These are phyloP conservation scores for Zopfia rhizophila DNA, from an alignment of 2,329 filamentous ascomycete genomes.

Conservation along the genomic window DNA sequence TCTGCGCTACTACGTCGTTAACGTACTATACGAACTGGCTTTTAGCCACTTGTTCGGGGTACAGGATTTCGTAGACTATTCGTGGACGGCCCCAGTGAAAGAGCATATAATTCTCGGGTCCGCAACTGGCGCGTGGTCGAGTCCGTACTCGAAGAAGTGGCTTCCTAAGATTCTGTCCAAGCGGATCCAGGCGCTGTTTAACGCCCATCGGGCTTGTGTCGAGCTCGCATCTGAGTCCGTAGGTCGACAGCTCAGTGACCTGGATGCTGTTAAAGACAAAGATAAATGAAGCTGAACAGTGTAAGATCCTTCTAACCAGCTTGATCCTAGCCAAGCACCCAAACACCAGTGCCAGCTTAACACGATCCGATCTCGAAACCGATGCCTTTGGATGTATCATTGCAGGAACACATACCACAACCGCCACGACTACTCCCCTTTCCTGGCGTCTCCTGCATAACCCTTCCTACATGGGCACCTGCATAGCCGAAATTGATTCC, in stretches of 20 bases:
- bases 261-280: too few species aligned
- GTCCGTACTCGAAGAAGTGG: too few species aligned
- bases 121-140: background rate
- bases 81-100: slow-evolving; percentile 42
- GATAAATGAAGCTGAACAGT: too few species aligned
- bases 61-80: slow-evolving; percentile 39
- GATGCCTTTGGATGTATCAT: slow-evolving; percentile 53
- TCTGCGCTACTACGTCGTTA: slow-evolving; percentile 37
- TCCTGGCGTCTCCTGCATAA: slow-evolving; percentile 47
- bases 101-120: too few species aligned
- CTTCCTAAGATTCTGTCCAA: too few species aligned
- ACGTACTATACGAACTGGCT: slow-evolving; percentile 41
- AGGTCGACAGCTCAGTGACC: too few species aligned
- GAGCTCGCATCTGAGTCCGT: too few species aligned
- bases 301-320: slow-evolving; percentile 49
- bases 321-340: slow-evolving; percentile 51
- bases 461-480: slow-evolving; percentile 32
- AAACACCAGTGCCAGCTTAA: slow-evolving; percentile 46
- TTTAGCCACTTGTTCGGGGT: slow-evolving; percentile 48
- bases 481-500: slow-evolving; percentile 31
- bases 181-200: too few species aligned
- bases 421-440: slow-evolving; percentile 39
- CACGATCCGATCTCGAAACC: slow-evolving; percentile 42
- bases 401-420: slow-evolving; percentile 48
- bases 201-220: too few species aligned